phyloP scores from a whole-genome alignment of 495 filamentous ascomycete genomes.

The Penicillium manginii region DNA sequence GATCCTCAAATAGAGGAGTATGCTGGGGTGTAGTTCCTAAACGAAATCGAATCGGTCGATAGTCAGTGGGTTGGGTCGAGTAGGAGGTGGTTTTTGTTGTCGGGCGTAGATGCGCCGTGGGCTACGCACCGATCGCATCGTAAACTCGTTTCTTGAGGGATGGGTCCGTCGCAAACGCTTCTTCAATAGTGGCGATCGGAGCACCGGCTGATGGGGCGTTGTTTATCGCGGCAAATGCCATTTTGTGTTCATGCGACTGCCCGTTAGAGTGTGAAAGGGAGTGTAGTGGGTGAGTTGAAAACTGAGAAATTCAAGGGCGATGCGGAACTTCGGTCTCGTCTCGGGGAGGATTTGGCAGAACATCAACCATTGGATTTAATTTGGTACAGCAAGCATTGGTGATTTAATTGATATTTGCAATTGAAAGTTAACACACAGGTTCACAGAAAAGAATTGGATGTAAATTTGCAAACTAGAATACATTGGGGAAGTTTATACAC shows the following conservation, averaged over 20 bases:
- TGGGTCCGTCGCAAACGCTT: slow-evolving; percentile 50
- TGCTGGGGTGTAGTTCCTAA: slow-evolving; percentile 46
- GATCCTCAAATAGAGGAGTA: slow-evolving; percentile 49
- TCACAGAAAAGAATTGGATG: slow-evolving; percentile 22
- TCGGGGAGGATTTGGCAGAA: too few relatives aligned
- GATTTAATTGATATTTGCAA: too few relatives aligned
- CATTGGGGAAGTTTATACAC: slow-evolving; percentile 40
- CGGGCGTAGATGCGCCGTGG: slow-evolving; percentile 23
- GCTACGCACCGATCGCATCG: slow-evolving; percentile 52
- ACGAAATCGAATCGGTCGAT: slow-evolving; percentile 12
- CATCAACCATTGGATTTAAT: too few relatives aligned
- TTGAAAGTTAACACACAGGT: too few relatives aligned
- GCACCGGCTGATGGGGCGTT: slow-evolving; percentile 22
- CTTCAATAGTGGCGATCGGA: slow-evolving; percentile 43
- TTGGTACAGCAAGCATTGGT: too few relatives aligned
- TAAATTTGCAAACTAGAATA: slow-evolving; percentile 46
- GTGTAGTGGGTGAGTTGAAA: slow-evolving; percentile 15
- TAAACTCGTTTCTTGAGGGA: slow-evolving; percentile 51
- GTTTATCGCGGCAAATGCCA: slow-evolving; percentile 53
- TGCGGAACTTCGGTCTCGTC: too few relatives aligned
- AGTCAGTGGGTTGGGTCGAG: slow-evolving; percentile 16
- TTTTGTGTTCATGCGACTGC: slow-evolving; percentile 29
- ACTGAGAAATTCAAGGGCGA: slow-evolving; percentile 17
- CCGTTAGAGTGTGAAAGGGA: slow-evolving; percentile 13
- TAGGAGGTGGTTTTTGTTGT: neutral